These are phyloP conservation scores for Leccinum obscurum DNA, from an alignment of 768 basidiomycete species.

Conservation along the genomic window DNA sequence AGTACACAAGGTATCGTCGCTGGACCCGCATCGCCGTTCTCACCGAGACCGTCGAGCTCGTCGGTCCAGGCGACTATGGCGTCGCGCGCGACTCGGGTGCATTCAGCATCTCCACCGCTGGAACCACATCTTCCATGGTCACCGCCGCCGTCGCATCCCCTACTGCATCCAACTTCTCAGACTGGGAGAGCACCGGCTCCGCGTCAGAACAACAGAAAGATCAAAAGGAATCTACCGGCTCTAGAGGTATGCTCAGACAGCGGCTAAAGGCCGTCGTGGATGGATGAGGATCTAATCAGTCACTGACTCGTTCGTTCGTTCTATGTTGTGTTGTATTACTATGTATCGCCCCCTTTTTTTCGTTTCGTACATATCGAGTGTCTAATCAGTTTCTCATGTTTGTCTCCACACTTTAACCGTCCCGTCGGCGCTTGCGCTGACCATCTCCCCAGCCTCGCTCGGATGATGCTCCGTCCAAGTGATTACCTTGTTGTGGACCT, in stretches of 20 bases:
- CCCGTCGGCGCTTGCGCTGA: conserved; percentile 90
- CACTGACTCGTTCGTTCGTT: conserved; percentile 15
- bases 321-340: conserved; percentile 27
- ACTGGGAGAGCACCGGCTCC: conserved; percentile 31
- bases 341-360: neutral
- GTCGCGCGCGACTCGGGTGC: conserved; percentile 29
- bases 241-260: conserved; percentile 27
- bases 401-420: conserved; percentile 87
- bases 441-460: conserved; percentile 73
- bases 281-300: conserved; percentile 16
- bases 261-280: conserved; percentile 33
- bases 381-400: conserved; percentile 25
- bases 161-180: conserved; percentile 31
- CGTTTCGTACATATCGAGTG: neutral
- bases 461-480: conserved; percentile 95
- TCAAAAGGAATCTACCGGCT: conserved; percentile 16
- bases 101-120: conserved; percentile 17
- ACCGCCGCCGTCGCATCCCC: conserved; percentile 27
- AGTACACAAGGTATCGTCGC: conserved; percentile 84
- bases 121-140: conserved; percentile 26
- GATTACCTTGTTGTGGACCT: conserved; percentile 79
- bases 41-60: conserved; percentile 65
- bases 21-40: conserved; percentile 87
- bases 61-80: conserved; percentile 38
- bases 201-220: conserved; percentile 21